Base-by-base conservation (phyloP, 164 flowering plant genomes). In the Magnolia officinalis region DNA sequence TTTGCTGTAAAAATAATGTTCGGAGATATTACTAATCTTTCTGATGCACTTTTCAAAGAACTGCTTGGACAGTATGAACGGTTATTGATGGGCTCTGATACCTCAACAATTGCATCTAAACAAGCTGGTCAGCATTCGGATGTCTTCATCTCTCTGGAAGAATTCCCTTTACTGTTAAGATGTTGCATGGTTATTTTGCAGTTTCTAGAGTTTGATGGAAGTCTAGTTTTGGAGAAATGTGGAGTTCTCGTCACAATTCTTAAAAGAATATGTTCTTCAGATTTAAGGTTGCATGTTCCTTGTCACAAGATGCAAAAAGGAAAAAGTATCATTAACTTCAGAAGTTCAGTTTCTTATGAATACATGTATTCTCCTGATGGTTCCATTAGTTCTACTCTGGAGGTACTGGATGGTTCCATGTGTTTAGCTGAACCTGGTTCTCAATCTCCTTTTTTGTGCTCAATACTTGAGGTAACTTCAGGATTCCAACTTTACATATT, bases 391-490 rank as follows among this genome's bases (percentile, higher is more conserved):
- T 76, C 82, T 37, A 50, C 75, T 29, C 18, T 75, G 7, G 85
- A 84, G 81, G 83, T 84, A 26, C 80, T 75, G 55, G 82, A 81
- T 77, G 85, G 85, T 72, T 81, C 85, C 21, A 70, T 85, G n/a
- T 61, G 21, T 78, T 80, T 80, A 70, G 10, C 72, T 49, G 84
- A 82, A 68, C 79, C 77, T 31, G 72, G 79, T 78, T 78, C 87
- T 0, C 64, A 45, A 45, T 69, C 76, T 65, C 77, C 83, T n/a
- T 72, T 78, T 67, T 21, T 81, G 29, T 77, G 85, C 78, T 74
- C 88, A 31, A 72, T 87, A 63, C 86, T 90, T 64, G 92, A 92
- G 97, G 97, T 92, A 87, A 67, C 68, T 74, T 76, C 45, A 24
- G 16, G 68, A 65, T 65, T 77, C 8, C 8, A 58, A 29, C 66